phyloP scores from a whole-genome alignment of 129 eudicot species.

The Flaveria ramosissima region DNA sequence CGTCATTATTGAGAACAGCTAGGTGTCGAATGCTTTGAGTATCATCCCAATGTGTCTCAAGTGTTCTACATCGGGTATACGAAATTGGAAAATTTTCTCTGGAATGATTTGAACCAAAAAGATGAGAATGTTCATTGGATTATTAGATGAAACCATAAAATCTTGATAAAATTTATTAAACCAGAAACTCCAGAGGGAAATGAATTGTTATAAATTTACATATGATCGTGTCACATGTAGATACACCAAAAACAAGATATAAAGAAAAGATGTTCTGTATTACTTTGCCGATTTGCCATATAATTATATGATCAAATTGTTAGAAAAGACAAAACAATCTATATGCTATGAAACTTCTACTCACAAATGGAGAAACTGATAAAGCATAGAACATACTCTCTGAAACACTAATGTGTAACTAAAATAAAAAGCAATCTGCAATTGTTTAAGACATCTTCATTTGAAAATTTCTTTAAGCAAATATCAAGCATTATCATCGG shows the following conservation, averaged over 20 bases:
- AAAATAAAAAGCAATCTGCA: not conserved
- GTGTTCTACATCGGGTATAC: slow-evolving; percentile 41
- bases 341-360: slow-evolving; percentile 2
- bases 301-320: not conserved
- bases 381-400: not conserved
- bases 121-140: not conserved
- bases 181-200: not conserved
- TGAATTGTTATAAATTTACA: not conserved
- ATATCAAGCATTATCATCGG: not conserved
- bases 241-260: not conserved
- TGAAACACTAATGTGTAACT: not conserved
- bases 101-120: slow-evolving; percentile 6
- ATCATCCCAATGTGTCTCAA: slow-evolving; percentile 41
- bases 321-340: not conserved
- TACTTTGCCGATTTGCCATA: not conserved
- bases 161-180: slow-evolving; percentile 6
- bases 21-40: slow-evolving; percentile 40
- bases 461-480: not conserved
- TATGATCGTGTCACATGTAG: not conserved
- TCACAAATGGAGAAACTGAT: slow-evolving; percentile 3
- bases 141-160: not conserved
- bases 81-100: slow-evolving; percentile 43
- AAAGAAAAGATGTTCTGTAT: not conserved
- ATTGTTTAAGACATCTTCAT: not conserved
- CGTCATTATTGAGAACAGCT: slow-evolving; percentile 33